A percentile compares a stretch with the other conserved stretches of the same genome.
phyloP scores from a whole-genome alignment of 1,284 basidiomycete genomes.

The Lentinula novae-zelandiae region DNA sequence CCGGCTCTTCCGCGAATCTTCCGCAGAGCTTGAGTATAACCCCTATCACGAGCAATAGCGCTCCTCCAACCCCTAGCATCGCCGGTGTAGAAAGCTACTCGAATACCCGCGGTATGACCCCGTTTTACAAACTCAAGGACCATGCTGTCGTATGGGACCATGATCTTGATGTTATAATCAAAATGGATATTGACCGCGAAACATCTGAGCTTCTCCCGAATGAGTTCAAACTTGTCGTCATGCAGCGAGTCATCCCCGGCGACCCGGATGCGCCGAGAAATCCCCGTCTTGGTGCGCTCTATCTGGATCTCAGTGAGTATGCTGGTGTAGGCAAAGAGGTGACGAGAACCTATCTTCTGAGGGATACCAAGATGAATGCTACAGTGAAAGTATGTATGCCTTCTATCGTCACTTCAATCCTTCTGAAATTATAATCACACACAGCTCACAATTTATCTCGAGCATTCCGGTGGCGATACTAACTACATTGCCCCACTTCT shows the following conservation, averaged over 20 bases:
- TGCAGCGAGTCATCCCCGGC: conserved; percentile 56
- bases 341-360: conserved; percentile 66
- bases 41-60: background rate
- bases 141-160: conserved; percentile 61
- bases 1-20: conserved; percentile 20
- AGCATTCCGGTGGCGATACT: conserved; percentile 54
- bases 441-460: conserved; percentile 60
- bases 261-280: conserved; percentile 51
- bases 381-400: conserved; percentile 53
- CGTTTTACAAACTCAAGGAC: conserved; percentile 52
- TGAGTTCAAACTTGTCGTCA: conserved; percentile 62
- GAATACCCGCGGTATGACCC: conserved; percentile 51
- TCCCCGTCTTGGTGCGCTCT: conserved; percentile 60
- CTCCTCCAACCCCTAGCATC: conserved; percentile 7
- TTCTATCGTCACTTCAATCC: background rate
- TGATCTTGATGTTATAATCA: conserved; percentile 50
- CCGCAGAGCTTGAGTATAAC: background rate
- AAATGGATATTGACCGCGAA: conserved; percentile 59
- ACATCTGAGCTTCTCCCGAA: conserved; percentile 49
- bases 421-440: conserved; percentile 6
- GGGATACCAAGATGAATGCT: conserved; percentile 77
- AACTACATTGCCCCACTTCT: conserved; percentile 64
- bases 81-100: conserved; percentile 18
- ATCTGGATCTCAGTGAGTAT: conserved; percentile 76
- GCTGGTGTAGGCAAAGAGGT: conserved; percentile 57